A percentile compares a stretch with the other conserved stretches of the same genome.
phyloP scores from a whole-genome alignment of 176 grass and related monocot genomes.

The Juncus inflexus region DNA sequence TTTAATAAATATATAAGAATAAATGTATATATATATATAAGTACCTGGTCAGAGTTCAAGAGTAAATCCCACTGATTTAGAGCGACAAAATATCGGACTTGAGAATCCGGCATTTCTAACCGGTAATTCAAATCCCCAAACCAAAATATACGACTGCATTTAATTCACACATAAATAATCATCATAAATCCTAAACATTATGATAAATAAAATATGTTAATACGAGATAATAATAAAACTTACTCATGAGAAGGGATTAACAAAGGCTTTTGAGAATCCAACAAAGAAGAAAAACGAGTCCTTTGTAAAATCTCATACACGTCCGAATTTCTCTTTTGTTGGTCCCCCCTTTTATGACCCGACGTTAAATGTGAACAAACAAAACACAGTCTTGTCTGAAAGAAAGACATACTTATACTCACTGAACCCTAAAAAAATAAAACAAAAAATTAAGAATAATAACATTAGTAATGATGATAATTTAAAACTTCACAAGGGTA shows the following conservation, averaged over 20 bases:
- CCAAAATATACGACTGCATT: conserved; percentile 56
- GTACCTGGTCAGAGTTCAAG: conserved; percentile 68
- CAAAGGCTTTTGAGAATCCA: conserved; percentile 29
- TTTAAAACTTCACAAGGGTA: no score
- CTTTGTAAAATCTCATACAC: conserved; percentile 51
- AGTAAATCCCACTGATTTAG: conserved; percentile 45
- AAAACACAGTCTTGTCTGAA: conserved; percentile 64
- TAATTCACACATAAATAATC: not conserved
- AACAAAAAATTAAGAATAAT: not conserved
- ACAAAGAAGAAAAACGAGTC: conserved; percentile 43
- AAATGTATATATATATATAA: conserved; percentile 28
- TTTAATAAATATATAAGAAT: conserved; percentile 9
- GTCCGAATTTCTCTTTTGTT: conserved; percentile 49
- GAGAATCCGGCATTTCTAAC: conserved; percentile 43
- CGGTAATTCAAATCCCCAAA: conserved; percentile 76
- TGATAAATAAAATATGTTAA: not conserved
- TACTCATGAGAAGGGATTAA: conserved; percentile 66
- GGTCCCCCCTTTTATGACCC: conserved; percentile 46
- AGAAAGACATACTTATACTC: conserved; percentile 57
- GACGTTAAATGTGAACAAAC: conserved; percentile 68
- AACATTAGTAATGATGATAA: no score
- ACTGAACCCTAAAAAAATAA: conserved; percentile 49
- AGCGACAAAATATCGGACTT: conserved; percentile 37
- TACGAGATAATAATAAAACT: conserved; percentile 7
- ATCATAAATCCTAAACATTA: conserved; percentile 6